Percentiles rank a stretch among this genome's conserved stretches.
Evolutionary conservation across 2,329 filamentous ascomycete genomes (phyloP).

Genomic region (Hypoxylon sp.): DNA sequence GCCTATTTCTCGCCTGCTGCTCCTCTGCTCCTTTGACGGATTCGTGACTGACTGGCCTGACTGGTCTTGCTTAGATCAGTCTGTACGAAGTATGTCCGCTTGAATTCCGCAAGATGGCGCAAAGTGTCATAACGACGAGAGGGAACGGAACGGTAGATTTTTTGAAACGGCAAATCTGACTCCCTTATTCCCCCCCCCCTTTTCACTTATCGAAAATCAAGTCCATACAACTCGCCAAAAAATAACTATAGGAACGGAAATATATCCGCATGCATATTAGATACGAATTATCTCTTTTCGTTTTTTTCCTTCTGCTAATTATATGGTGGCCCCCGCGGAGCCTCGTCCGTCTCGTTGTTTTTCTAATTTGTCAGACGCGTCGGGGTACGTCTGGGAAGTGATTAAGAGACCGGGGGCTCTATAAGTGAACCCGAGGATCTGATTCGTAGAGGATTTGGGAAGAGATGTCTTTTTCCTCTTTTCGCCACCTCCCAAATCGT

Average conservation of each 20-base stretch:
- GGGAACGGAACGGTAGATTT: not conserved
- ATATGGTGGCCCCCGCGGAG: conserved; percentile 26
- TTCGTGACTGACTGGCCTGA: not conserved
- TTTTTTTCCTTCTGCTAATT: conserved; percentile 9
- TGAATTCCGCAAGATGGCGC: conserved; percentile 27
- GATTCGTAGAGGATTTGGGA: conserved; percentile 28
- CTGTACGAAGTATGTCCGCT: not conserved
- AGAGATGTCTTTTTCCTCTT: conserved; percentile 28
- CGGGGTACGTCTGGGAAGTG: conserved; percentile 16
- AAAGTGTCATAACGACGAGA: conserved; percentile 1
- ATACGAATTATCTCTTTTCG: conserved; percentile 5
- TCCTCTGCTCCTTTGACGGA: too few relatives aligned
- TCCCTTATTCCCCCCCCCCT: not conserved
- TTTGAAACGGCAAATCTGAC: not conserved
- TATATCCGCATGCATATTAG: conserved; percentile 3
- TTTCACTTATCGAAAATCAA: too few relatives aligned
- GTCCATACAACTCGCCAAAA: conserved; percentile 9
- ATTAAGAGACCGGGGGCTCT: conserved; percentile 19
- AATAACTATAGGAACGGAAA: conserved; percentile 1
- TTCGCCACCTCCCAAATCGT: conserved; percentile 31
- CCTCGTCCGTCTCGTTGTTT: conserved; percentile 33
- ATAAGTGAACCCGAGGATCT: conserved; percentile 17
- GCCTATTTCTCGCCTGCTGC: not conserved
- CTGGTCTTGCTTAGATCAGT: not conserved
- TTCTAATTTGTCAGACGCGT: conserved; percentile 42